Conservation (phyloP, 106 monocot species). For the Xerophyta viscosa region DNA sequence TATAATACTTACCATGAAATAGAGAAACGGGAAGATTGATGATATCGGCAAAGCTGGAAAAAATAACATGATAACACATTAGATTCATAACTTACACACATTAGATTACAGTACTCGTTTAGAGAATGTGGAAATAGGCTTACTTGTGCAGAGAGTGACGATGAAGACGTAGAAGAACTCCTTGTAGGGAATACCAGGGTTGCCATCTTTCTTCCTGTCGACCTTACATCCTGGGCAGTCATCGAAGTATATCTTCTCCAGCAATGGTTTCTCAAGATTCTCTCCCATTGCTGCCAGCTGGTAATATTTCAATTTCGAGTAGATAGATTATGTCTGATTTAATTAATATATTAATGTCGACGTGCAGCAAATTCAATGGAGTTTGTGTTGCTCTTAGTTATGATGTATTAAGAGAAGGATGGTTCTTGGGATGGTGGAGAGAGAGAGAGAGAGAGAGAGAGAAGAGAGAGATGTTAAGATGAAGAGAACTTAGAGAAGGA, state of each 20-base stretch:
- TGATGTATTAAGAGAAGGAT: too few relatives aligned
- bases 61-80: background rate
- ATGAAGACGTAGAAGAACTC: conserved; percentile 26
- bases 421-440: too few relatives aligned
- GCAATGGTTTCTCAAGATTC: conserved; percentile 5
- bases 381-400: too few relatives aligned
- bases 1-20: conserved; percentile 68
- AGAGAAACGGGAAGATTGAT: conserved; percentile 83
- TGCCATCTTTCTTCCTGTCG: conserved; percentile 14
- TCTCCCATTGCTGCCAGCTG: conserved; percentile 1
- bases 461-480: too few relatives aligned
- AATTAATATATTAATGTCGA: too few relatives aligned
- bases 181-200: conserved; percentile 17
- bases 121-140: background rate
- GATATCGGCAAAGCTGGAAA: conserved; percentile 72
- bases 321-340: too few relatives aligned
- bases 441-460: too few relatives aligned
- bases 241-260: conserved; percentile 22
- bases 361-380: too few relatives aligned
- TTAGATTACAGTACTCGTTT: too few relatives aligned
- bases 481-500: too few relatives aligned
- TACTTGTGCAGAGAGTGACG: conserved; percentile 14
- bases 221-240: conserved; percentile 29
- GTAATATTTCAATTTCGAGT: too few relatives aligned
- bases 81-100: too few relatives aligned